phyloP scores from a whole-genome alignment of 768 basidiomycete genomes.

The Naganishia friedmannii region DNA sequence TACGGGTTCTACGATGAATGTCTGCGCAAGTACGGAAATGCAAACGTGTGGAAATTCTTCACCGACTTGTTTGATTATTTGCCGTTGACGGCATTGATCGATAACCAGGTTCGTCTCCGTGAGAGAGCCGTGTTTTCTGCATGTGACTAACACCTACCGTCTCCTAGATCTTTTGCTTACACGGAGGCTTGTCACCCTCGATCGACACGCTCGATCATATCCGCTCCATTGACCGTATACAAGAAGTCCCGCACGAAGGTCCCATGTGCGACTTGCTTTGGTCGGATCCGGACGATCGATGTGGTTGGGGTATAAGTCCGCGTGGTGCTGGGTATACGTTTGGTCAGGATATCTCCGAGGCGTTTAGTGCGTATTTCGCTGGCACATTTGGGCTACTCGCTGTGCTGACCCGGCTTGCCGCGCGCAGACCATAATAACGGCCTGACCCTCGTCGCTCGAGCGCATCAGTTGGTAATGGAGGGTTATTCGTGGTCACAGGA shows the following conservation, averaged over 20 bases:
- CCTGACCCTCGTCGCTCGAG: slow-evolving; percentile 86
- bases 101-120: slow-evolving; percentile 86
- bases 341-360: slow-evolving; percentile 97
- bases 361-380: slow-evolving; percentile 62
- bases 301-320: slow-evolving; percentile 98
- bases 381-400: no score
- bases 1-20: slow-evolving; percentile 99
- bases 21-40: slow-evolving; percentile 97
- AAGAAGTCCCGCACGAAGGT: slow-evolving; percentile 98
- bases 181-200: slow-evolving; percentile 95
- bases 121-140: neutral
- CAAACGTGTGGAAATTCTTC: slow-evolving; percentile 99
- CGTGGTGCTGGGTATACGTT: slow-evolving; percentile 99
- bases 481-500: slow-evolving; percentile 90
- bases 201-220: slow-evolving; percentile 99
- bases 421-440: slow-evolving; percentile 84
- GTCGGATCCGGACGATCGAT: slow-evolving; percentile 99
- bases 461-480: slow-evolving; percentile 95
- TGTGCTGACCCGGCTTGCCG: neutral
- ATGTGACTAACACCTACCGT: neutral
- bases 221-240: slow-evolving; percentile 95
- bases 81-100: slow-evolving; percentile 93
- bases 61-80: slow-evolving; percentile 98
- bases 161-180: slow-evolving; percentile 90
- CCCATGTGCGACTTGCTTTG: slow-evolving; percentile 99